Evolutionary conservation across 1,284 basidiomycete species (phyloP).

Genomic region (Wallemia hederae): DNA sequence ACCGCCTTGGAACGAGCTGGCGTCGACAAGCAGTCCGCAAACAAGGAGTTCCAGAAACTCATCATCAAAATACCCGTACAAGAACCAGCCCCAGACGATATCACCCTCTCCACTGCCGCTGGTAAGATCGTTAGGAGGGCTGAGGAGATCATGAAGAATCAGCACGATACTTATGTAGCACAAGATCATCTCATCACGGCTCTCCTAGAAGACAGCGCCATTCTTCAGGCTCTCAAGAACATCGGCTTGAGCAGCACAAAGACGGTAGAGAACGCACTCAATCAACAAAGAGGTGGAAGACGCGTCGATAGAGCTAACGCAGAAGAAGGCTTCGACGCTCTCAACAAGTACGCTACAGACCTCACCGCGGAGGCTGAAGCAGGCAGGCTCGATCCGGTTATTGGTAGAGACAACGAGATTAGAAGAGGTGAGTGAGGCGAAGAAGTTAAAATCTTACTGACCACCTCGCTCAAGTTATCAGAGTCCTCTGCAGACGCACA

Average conservation of each 20-base stretch:
- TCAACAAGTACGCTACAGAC: conserved; percentile 27
- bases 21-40: conserved; percentile 24
- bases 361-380: conserved; percentile 19
- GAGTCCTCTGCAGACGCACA: conserved; percentile 40
- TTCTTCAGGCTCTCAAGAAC: conserved; percentile 40
- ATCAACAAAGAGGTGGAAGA: conserved; percentile 47
- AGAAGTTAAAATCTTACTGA: too few species aligned
- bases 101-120: neutral
- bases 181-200: conserved; percentile 57
- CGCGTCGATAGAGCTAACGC: conserved; percentile 52
- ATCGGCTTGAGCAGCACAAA: conserved; percentile 34
- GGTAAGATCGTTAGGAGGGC: conserved; percentile 42
- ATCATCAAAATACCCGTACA: neutral
- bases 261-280: conserved; percentile 44
- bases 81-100: neutral
- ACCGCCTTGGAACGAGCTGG: conserved; percentile 49
- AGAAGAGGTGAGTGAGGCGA: neutral
- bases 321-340: conserved; percentile 59
- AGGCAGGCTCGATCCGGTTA: conserved; percentile 27
- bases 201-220: conserved; percentile 37
- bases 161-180: conserved; percentile 70
- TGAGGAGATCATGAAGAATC: conserved; percentile 64
- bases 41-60: neutral
- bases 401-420: conserved; percentile 14
- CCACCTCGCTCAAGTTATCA: too few species aligned